These are phyloP conservation scores for Kwoniella dendrophila DNA, from an alignment of 768 basidiomycete species.

Conservation along the genomic window DNA sequence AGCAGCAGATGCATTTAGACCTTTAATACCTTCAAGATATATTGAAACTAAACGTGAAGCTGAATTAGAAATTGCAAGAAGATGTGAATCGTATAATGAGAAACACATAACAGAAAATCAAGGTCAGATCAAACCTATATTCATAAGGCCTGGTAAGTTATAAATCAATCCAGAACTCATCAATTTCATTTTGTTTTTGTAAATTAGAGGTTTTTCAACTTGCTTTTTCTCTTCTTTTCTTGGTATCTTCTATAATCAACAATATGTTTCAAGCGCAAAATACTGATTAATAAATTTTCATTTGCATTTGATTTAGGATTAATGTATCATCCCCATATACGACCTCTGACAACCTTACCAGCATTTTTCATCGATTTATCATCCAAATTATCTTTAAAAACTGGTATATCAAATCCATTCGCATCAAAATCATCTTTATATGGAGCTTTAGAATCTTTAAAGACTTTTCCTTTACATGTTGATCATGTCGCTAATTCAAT, in stretches of 20 bases:
- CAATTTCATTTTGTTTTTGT: background rate
- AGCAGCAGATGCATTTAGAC: constrained; percentile 89
- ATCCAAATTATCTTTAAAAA: constrained; percentile 61
- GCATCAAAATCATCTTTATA: constrained; percentile 41
- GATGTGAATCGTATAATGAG: constrained; percentile 57
- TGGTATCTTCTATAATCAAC: background rate
- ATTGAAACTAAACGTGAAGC: constrained; percentile 94
- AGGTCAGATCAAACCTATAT: constrained; percentile 64
- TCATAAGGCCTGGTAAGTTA: constrained; percentile 82
- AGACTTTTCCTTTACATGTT: constrained; percentile 89
- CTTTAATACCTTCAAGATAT: constrained; percentile 80
- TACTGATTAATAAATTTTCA: background rate
- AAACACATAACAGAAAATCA: background rate
- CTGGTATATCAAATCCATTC: constrained; percentile 39
- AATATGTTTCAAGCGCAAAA: background rate
- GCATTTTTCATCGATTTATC: constrained; percentile 83
- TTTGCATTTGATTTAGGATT: constrained; percentile 63
- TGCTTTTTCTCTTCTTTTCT: background rate
- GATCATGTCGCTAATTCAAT: constrained; percentile 90
- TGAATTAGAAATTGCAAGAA: constrained; percentile 68
- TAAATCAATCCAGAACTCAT: background rate
- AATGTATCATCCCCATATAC: constrained; percentile 91
- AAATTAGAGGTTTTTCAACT: background rate
- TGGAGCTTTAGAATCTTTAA: constrained; percentile 71
- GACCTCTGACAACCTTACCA: constrained; percentile 83